Base-by-base conservation (phyloP, 202 grass and related monocot genomes). In the Digitaria exilis region DNA sequence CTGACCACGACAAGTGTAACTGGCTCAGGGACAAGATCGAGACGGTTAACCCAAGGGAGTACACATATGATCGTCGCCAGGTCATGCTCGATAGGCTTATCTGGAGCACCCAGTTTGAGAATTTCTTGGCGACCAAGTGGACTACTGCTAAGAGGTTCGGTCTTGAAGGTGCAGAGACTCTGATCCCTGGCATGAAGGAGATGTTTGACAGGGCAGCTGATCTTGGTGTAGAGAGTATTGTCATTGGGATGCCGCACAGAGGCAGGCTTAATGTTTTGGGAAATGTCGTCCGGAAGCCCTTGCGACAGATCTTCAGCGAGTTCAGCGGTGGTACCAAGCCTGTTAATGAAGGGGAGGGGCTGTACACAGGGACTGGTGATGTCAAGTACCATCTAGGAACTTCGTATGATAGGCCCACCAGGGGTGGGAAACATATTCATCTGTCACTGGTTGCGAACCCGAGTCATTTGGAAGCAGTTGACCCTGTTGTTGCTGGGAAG, bases 111-210 rank as follows among this genome's bases (percentile, higher is more conserved):
- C 92, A 91, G 65, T 97, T 97, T 69, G 95, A 97, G 90, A 95
- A 89, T 64, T 97, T 97, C 84, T 61, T 97, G 82, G 95, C 90
- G 2, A 85, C 85, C n/a, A 97, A 97, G 50, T 97, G 92, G 92
- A 93, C 82, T 11, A 85, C 90, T 0, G 92, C 92, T 4, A 97
- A 97, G 63, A 58, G 95, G 6, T 97, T 97, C 7, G 92, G 95
- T 46, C 91, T 97, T 10, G 95, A 97, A 89, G 95, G 95, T 60
- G 86, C 60, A 0, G 95, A 97, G 82, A 94, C 95, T 9, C 82
- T 97, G 37, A 97, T 97, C 65, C 95, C 95, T 35, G 92, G 95
- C 21, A 97, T 97, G 95, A 97, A 97, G 78, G 95, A 97, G 87
- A 97, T 95, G 92, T 93, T 97, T 84, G 95, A 95, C 75, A 87